Evolutionary conservation across 305 asterid species (phyloP), one percentile per base, ranked within the genome.

Genomic region (Stenogyne calaminthoides): DNA sequence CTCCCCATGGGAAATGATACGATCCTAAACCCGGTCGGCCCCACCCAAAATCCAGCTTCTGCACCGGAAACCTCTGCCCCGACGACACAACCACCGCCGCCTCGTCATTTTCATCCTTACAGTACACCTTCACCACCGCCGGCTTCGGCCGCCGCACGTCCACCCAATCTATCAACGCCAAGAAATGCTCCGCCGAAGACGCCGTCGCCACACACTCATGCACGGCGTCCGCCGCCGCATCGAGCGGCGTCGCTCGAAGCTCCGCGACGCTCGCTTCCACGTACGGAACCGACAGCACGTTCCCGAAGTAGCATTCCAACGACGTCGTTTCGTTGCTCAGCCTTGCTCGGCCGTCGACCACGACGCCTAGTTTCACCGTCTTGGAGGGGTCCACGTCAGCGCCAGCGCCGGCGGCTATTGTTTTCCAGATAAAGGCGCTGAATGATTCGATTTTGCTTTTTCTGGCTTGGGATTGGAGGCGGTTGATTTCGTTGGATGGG

Each of bases 1-100:
- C 90, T 4, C 95, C 91, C 90, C 91, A 86, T 0, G 90, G 86
- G 12, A 88, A 88, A 25, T 86, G 82, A 78, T 84, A 86, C 20
- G 94, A 88, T 74, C 88, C 94, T 73, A 88, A 80, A 4, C 51
- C 66, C 10, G 88, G 89, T 37, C 60, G 58, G 32, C 94, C 94
- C 86, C 85, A 83, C 78, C 94, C 91, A 71, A 88, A 86, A 61
- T 88, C 81, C 69, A 85, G 8, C 12, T 71, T 67, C 54, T 56
- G 22, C 34, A 87, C 78, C 51, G 86, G 92, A 51, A 86, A 86
- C 44, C 85, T 61, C 2, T 46, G 83, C 16, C 90, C 91, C 14
- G 92, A 88, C 9, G 90, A 88, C 9, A 85, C 88, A 6, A 88
- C 88, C 12, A 80, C 65, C 0, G 88, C 83, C 29, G 82, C 86